Base-by-base conservation (phyloP, 345 rosid species). In the Pistacia atlantica region DNA sequence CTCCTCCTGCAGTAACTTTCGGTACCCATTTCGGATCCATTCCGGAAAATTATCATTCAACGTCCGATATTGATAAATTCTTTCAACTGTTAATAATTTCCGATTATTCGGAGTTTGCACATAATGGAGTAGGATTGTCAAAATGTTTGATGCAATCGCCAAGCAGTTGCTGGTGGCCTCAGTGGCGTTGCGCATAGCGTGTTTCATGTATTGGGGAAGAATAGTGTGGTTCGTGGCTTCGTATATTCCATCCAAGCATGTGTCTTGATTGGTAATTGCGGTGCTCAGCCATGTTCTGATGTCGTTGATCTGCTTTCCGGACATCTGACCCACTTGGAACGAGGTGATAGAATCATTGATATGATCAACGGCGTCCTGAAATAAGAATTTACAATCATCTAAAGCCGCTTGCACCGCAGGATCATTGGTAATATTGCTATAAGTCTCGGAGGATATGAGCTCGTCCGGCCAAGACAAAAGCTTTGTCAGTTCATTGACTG, bases 151-250 rank as follows among this genome's bases (percentile, higher is more conserved):
- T 16, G 71, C 79, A 37, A 81, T 63, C 35, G 86, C 84, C 14
- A 83, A 46, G 67, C 83, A 71, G 76, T 81, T 80, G 62, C 88
- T 78, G 4, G 81, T 67, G 73, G 42, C 76, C 49, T 79, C 67
- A 1, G 84, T 70, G 67, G 86, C 83, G 77, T 65, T 78, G 28
- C 31, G 59, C 83, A 81, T 76, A 65, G 78, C 79, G 37, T 48
- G 10, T 65, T 25, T 59, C 73, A 81, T 28, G 48, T 28, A 67
- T 8, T 75, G 25, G 8, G 58, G 17, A n/a, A 71, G n/a, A 57
- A 12, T 37, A 22, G 72, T 64, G 70, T 69, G 16, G 77, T 76
- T 76, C 8, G 58, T 35, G n/a, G 20, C 42, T 37, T 76, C 80
- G 55, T 28, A 16, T 5, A 80, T 73, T 10, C 70, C 67, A 17